phyloP scores from a whole-genome alignment of 1,284 basidiomycete species.

The Tilletia horrida region DNA sequence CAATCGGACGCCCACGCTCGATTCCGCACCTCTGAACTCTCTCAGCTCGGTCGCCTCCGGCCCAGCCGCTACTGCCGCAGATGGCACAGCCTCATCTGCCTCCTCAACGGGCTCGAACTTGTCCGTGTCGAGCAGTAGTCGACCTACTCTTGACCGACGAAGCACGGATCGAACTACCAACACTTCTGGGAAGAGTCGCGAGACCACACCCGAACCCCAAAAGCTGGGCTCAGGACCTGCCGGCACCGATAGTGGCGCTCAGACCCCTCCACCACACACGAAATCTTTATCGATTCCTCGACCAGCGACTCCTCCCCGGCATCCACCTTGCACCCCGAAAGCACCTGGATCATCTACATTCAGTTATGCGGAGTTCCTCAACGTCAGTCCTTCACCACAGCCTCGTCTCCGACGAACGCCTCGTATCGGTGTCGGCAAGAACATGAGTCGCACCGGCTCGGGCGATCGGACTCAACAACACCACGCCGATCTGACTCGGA shows the following conservation, averaged over 20 bases:
- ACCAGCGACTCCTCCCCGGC: constrained; percentile 3
- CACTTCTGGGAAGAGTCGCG: background rate
- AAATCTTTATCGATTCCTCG: background rate
- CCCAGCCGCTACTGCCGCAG: too few relatives aligned
- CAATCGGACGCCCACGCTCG: too few relatives aligned
- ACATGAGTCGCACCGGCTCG: background rate
- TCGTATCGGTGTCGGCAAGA: constrained; percentile 4
- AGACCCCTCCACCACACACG: background rate
- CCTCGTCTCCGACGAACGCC: constrained; percentile 15
- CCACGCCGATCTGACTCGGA: background rate
- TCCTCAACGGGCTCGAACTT: too few relatives aligned
- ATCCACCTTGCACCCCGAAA: constrained; percentile 13
- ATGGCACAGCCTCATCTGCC: too few relatives aligned
- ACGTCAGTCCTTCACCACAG: constrained; percentile 16
- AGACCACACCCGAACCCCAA: background rate
- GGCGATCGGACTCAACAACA: background rate
- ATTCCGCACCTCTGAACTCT: too few relatives aligned
- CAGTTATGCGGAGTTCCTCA: constrained; percentile 19
- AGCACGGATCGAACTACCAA: too few relatives aligned
- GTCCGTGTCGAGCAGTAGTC: background rate
- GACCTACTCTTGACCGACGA: too few relatives aligned
- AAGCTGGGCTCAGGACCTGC: background rate
- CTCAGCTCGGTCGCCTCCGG: too few relatives aligned
- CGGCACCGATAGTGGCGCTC: background rate
- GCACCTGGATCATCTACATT: constrained; percentile 15